Conservation (phyloP, 768 basidiomycete species). For the Phylloporus arenicola region DNA sequence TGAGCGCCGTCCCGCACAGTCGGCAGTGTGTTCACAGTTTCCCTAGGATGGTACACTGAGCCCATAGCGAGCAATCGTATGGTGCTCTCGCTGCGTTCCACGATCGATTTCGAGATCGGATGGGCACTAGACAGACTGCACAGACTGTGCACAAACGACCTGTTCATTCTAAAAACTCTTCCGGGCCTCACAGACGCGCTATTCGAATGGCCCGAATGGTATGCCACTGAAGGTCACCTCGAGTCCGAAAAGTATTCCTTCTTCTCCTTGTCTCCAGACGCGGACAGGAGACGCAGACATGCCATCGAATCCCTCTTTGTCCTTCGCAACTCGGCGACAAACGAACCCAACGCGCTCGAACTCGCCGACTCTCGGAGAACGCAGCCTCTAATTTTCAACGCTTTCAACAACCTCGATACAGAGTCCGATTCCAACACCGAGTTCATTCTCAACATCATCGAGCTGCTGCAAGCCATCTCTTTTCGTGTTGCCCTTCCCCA, state of each 20-base stretch:
- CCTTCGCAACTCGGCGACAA: constrained; percentile 77
- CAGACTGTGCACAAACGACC: constrained; percentile 72
- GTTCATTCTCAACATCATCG: constrained; percentile 65
- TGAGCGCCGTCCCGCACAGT: constrained; percentile 30
- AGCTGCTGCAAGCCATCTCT: constrained; percentile 64
- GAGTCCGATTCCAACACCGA: constrained; percentile 66
- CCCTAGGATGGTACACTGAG: constrained; percentile 82
- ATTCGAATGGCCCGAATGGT: constrained; percentile 88
- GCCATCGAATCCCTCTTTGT: constrained; percentile 84
- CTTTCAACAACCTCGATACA: constrained; percentile 56
- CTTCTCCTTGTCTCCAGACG: constrained; percentile 51
- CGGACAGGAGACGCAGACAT: constrained; percentile 56
- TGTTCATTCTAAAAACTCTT: constrained; percentile 64
- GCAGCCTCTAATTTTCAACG: constrained; percentile 57
- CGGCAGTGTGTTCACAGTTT: constrained; percentile 4
- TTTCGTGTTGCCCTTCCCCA: constrained; percentile 35
- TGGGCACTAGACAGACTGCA: constrained; percentile 89
- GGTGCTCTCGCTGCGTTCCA: constrained; percentile 83
- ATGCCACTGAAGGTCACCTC: constrained; percentile 56
- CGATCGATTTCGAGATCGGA: constrained; percentile 73
- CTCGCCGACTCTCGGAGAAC: constrained; percentile 57
- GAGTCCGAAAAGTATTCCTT: constrained; percentile 40
- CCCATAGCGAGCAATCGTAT: constrained; percentile 76
- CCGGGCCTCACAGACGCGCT: constrained; percentile 80
- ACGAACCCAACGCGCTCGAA: constrained; percentile 60